Conservation (phyloP, 106 monocot species). For the Allium fistulosum region DNA sequence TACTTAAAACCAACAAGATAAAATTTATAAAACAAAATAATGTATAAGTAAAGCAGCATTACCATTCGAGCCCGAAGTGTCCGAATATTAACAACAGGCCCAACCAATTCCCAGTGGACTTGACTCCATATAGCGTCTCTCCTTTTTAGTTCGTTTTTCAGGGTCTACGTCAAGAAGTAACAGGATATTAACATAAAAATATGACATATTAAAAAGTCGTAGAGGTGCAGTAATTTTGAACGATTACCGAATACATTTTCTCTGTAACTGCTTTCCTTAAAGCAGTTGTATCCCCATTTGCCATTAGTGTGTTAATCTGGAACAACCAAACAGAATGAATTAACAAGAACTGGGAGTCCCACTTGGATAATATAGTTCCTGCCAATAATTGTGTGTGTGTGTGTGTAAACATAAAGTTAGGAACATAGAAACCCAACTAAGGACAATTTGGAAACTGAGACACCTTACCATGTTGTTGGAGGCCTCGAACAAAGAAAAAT, state of each 20-base stretch:
- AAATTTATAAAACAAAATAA: too few species aligned
- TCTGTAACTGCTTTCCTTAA: constrained; percentile 85
- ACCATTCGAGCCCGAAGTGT: constrained; percentile 97
- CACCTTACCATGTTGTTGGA: too few species aligned
- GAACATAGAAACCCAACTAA: too few species aligned
- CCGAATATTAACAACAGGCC: constrained; percentile 61
- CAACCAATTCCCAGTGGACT: constrained; percentile 90
- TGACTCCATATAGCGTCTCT: constrained; percentile 77
- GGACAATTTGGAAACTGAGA: too few species aligned
- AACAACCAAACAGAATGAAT: constrained; percentile 2
- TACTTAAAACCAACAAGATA: too few species aligned
- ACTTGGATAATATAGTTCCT: too few species aligned
- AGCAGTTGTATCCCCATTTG: constrained; percentile 65
- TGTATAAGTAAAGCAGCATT: constrained; percentile 6
- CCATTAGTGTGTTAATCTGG: constrained; percentile 77
- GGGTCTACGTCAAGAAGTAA: constrained; percentile 32
- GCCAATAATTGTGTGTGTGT: too few species aligned
- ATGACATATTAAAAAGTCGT: not conserved
- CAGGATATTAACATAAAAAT: not conserved
- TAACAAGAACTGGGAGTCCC: too few species aligned
- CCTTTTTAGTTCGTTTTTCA: constrained; percentile 91
- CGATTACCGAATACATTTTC: constrained; percentile 86
- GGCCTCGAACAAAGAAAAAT: too few species aligned
- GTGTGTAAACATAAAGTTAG: too few species aligned
- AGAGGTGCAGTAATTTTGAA: too few species aligned